Evolutionary conservation across 2,329 filamentous ascomycete species (phyloP).

Genomic region (Mariannaea sp.): DNA sequence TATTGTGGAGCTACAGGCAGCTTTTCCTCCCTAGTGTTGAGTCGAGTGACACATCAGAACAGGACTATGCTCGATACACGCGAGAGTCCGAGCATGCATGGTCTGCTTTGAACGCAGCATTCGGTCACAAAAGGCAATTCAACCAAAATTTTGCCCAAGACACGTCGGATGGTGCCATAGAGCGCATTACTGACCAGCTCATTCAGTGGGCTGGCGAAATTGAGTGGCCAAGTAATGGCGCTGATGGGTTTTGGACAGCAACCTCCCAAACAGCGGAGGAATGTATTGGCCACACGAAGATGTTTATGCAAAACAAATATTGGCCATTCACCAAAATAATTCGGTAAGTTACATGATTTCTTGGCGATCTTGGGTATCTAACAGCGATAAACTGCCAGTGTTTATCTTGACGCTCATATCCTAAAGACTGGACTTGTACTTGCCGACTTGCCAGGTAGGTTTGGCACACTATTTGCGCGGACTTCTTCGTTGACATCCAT

Average conservation of each 20-base stretch:
- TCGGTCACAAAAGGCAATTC: slow-evolving; percentile 38
- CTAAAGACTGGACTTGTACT: slow-evolving; percentile 43
- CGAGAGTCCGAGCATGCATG: slow-evolving; percentile 48
- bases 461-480: fast-evolving
- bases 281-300: slow-evolving; percentile 37
- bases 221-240: slow-evolving; percentile 38
- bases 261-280: slow-evolving; percentile 40
- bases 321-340: slow-evolving; percentile 47
- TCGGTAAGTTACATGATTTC: slow-evolving; percentile 28
- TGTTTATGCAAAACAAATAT: slow-evolving; percentile 41
- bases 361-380: not conserved
- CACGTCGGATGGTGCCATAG: slow-evolving; percentile 36
- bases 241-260: slow-evolving; percentile 36
- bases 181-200: slow-evolving; percentile 33
- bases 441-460: slow-evolving; percentile 43
- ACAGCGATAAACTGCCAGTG: slow-evolving; percentile 18
- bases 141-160: slow-evolving; percentile 30
- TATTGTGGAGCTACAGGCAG: slow-evolving; percentile 42
- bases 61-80: slow-evolving; percentile 36
- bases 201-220: slow-evolving; percentile 38
- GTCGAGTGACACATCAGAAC: slow-evolving; percentile 23
- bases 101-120: slow-evolving; percentile 44
- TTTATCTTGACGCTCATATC: slow-evolving; percentile 40
- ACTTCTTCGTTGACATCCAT: not conserved
- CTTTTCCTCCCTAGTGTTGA: slow-evolving; percentile 35